Base-by-base conservation (phyloP, 2,329 filamentous ascomycete species). In the Beauveria asiatica region DNA sequence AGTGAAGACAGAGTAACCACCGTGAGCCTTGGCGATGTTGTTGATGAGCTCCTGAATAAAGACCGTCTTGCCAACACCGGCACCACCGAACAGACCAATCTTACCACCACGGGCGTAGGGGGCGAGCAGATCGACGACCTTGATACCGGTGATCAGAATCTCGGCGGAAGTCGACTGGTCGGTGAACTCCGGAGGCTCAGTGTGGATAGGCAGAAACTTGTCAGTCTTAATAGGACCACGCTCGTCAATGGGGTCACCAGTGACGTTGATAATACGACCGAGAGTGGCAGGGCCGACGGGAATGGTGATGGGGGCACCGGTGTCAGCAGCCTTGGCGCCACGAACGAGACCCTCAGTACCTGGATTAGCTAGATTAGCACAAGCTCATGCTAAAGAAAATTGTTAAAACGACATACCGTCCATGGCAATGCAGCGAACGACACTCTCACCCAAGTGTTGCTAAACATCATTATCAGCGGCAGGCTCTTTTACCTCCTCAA, bases 31-130 rank as follows among this genome's bases (percentile, higher is more conserved):
- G 82, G 94, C 94, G 76, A 99, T 97, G 89, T 99, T 99, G 92
- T 99, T 99, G 84, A 99, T 99, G 76, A 99, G 83, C 83, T 99
- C 94, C 86, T 99, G 94, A 79, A 99, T 99, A 85, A 97, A 99
- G 77, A 99, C 94, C 78, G 94, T 99, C 89, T 99, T 99, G 80
- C 94, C 94, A 85, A 99, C 94, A 95, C 94, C 94, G 73, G 94
- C 94, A 93, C 94, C 94, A 82, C 94, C 94, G 83, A 99, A 99
- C 71, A 99, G 92, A 90, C 94, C 94, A 86, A 99, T 99, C 89
- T 99, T 99, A 87, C 94, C 94, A 91, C 94, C 94, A 95, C 94
- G 94, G 77, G 94, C 94, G 80, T 99, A 99, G 73, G 94, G 94
- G 72, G 94, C 94, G 74, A 99, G 87, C 69, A 99, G 86, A 79